Evolutionary conservation across 2,329 filamentous ascomycete genomes (phyloP).

Genomic region (Diaporthe sp.): DNA sequence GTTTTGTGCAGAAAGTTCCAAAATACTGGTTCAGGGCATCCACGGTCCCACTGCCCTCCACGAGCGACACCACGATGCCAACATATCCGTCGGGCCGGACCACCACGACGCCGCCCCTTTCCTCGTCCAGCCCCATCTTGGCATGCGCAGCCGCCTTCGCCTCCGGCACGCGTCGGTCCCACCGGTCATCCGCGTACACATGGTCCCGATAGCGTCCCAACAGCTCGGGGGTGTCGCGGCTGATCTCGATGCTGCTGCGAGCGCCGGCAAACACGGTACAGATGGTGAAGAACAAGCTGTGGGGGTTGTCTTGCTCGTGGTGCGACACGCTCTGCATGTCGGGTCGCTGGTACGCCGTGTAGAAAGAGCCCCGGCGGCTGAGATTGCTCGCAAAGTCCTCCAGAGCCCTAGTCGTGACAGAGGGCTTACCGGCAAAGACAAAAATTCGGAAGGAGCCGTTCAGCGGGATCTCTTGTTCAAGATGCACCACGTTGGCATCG

Average conservation of each 20-base stretch:
- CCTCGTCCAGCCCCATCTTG: conserved; percentile 85
- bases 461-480: conserved; percentile 90
- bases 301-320: conserved; percentile 88
- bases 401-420: conserved; percentile 73
- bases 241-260: conserved; percentile 80
- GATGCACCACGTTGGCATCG: conserved; percentile 89
- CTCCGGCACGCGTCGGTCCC: conserved; percentile 77
- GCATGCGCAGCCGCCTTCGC: conserved; percentile 83
- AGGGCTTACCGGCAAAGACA: conserved; percentile 82
- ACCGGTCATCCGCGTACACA: conserved; percentile 88
- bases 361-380: conserved; percentile 78
- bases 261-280: conserved; percentile 80
- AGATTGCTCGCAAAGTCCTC: conserved; percentile 78
- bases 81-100: conserved; percentile 92
- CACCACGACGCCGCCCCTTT: conserved; percentile 83
- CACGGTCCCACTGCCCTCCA: conserved; percentile 82
- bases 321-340: conserved; percentile 76
- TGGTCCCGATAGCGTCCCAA: conserved; percentile 84
- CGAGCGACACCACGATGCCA: conserved; percentile 79
- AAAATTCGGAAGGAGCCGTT: conserved; percentile 92
- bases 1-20: conserved; percentile 77
- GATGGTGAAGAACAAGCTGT: conserved; percentile 85
- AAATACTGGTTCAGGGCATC: conserved; percentile 90
- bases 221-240: conserved; percentile 76
- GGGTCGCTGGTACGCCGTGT: conserved; percentile 72